phyloP scores from a whole-genome alignment of 176 grass and related monocot species.

The Juncus inflexus region DNA sequence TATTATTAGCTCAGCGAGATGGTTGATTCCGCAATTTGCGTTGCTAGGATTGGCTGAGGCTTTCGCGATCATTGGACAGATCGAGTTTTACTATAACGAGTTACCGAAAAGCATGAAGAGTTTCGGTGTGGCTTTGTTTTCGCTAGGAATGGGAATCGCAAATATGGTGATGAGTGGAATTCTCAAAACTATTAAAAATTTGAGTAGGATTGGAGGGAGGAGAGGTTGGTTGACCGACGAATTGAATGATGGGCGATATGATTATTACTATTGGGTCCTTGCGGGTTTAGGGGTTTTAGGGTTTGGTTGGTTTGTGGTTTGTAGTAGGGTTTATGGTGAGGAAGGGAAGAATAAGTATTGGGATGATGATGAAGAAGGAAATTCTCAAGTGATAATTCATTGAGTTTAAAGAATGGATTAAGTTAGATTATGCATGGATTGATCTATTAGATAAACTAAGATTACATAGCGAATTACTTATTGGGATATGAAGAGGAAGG shows the following conservation, averaged over 20 bases:
- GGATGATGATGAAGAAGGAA: no score
- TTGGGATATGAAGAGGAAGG: no score
- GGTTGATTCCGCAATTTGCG: conserved; percentile 51
- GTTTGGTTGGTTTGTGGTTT: conserved; percentile 42
- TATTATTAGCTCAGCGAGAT: conserved; percentile 49
- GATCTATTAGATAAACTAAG: no score
- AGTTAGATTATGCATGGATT: no score
- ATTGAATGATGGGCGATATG: conserved; percentile 54
- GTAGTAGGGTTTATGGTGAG: conserved; percentile 51
- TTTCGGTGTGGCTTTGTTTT: conserved; percentile 52
- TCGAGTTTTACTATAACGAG: conserved; percentile 83
- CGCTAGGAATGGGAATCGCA: conserved; percentile 37
- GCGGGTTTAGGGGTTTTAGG: conserved; percentile 32
- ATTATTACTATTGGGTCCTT: conserved; percentile 59
- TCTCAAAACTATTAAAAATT: conserved; percentile 20
- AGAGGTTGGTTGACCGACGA: conserved; percentile 48
- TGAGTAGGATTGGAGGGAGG: conserved; percentile 21
- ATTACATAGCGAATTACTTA: no score
- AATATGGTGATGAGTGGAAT: conserved; percentile 32
- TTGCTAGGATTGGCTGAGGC: conserved; percentile 55
- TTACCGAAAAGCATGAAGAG: conserved; percentile 69
- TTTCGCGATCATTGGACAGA: conserved; percentile 51
- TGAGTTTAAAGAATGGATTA: no score
- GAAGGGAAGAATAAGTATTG: no score
- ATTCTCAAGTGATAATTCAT: no score